Evolutionary conservation across 164 flowering plant genomes (phyloP).

Genomic region (Magnolia kwangsiensis): DNA sequence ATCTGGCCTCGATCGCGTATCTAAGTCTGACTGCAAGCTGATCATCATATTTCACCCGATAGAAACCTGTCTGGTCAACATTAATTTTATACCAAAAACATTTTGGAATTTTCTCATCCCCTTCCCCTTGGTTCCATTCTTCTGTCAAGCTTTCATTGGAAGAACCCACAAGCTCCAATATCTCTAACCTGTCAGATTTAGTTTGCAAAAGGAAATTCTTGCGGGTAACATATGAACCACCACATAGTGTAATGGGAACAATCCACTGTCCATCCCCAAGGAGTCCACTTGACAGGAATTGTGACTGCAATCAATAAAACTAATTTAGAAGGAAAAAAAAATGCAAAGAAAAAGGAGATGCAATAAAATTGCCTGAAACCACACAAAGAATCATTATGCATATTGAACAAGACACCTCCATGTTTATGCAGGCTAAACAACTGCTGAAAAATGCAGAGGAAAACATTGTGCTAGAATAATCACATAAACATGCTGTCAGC

Average conservation of each 20-base stretch:
- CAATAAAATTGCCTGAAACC: neutral
- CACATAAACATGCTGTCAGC: too few relatives aligned
- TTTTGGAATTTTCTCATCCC: constrained; percentile 3
- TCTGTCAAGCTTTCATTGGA: constrained; percentile 7
- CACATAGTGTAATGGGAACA: constrained; percentile 81
- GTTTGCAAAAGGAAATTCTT: constrained; percentile 57
- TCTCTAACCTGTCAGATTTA: constrained; percentile 42
- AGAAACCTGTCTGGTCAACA: constrained; percentile 88
- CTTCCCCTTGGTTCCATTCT: constrained; percentile 4
- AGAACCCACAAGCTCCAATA: constrained; percentile 35
- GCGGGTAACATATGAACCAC: constrained; percentile 64
- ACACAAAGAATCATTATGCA: neutral
- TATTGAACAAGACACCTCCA: neutral
- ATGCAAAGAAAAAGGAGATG: neutral
- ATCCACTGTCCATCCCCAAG: constrained; percentile 88
- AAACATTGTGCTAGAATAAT: constrained; percentile 37
- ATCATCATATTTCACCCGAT: constrained; percentile 94
- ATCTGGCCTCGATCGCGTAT: constrained; percentile 61
- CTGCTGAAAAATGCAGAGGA: neutral
- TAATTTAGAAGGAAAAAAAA: neutral
- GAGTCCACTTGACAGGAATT: constrained; percentile 73
- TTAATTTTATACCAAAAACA: constrained; percentile 76
- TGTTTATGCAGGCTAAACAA: neutral
- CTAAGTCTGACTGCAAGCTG: constrained; percentile 65
- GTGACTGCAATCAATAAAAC: constrained; percentile 51